These are phyloP conservation scores for Rhizopus microsporus DNA, from an alignment of 371 early-diverging fungal genomes.

Conservation along the genomic window DNA sequence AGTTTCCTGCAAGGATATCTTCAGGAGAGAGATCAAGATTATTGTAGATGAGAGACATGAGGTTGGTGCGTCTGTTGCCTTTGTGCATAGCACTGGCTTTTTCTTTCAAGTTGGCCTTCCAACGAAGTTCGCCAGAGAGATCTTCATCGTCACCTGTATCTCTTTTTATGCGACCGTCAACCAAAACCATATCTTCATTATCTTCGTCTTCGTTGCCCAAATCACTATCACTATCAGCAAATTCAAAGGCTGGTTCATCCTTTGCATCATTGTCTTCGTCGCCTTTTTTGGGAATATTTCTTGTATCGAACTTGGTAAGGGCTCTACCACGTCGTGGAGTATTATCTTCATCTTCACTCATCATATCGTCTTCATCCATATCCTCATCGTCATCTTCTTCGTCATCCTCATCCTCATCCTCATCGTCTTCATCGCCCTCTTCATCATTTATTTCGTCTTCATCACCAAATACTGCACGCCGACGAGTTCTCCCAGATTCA, in stretches of 20 bases:
- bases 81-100: slow-evolving; percentile 68
- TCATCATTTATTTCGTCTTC: slow-evolving; percentile 51
- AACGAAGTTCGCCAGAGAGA: slow-evolving; percentile 65
- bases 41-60: slow-evolving; percentile 89
- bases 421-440: slow-evolving; percentile 47
- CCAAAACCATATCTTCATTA: slow-evolving; percentile 47
- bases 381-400: slow-evolving; percentile 43
- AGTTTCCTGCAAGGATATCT: slow-evolving; percentile 52
- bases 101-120: slow-evolving; percentile 73
- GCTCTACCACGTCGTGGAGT: slow-evolving; percentile 48
- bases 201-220: slow-evolving; percentile 53
- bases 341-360: slow-evolving; percentile 24
- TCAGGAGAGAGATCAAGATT: slow-evolving; percentile 55
- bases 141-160: slow-evolving; percentile 46
- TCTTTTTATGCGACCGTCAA: slow-evolving; percentile 40
- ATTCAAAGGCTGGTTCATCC: slow-evolving; percentile 55
- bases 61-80: slow-evolving; percentile 66
- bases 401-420: slow-evolving; percentile 43
- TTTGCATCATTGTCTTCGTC: slow-evolving; percentile 43
- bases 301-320: slow-evolving; percentile 49
- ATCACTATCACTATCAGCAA: slow-evolving; percentile 78
- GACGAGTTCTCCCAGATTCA: slow-evolving; percentile 55
- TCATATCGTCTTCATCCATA: slow-evolving; percentile 41
- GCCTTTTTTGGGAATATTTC: slow-evolving; percentile 51
- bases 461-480: slow-evolving; percentile 62